phyloP scores from a whole-genome alignment of 176 grass and related monocot species.

The maize (Zea mays) region Zm-B73-REFERENCE-NAM-5.0 NC_050101.1:176014501-176015000 shows the following conservation, averaged over 20 bases:
- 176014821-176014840: not conserved
- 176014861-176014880: slow-evolving; percentile 5
- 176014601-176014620: slow-evolving; percentile 88
- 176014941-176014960: not conserved
- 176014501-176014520: slow-evolving; percentile 70
- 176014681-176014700: no score
- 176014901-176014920: slow-evolving; percentile 20
- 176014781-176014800: not conserved
- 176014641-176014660: slow-evolving; percentile 89
- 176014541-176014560: slow-evolving; percentile 46
- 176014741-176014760: slow-evolving; percentile 23
- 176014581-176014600: slow-evolving; percentile 73
- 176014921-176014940: not conserved
- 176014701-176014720: not conserved
- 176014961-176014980: not conserved
- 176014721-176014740: not conserved
- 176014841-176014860: not conserved
- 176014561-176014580: slow-evolving; percentile 84
- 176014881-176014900: slow-evolving; percentile 46
- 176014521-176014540: slow-evolving; percentile 42
- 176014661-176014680: slow-evolving; percentile 64
- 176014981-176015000: not conserved
- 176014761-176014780: slow-evolving; percentile 8
- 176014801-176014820: slow-evolving; percentile 24
- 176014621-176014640: slow-evolving; percentile 91